Evolutionary conservation across 177 flowering plant species (phyloP).

Genomic region (Telopea speciosissima): DNA sequence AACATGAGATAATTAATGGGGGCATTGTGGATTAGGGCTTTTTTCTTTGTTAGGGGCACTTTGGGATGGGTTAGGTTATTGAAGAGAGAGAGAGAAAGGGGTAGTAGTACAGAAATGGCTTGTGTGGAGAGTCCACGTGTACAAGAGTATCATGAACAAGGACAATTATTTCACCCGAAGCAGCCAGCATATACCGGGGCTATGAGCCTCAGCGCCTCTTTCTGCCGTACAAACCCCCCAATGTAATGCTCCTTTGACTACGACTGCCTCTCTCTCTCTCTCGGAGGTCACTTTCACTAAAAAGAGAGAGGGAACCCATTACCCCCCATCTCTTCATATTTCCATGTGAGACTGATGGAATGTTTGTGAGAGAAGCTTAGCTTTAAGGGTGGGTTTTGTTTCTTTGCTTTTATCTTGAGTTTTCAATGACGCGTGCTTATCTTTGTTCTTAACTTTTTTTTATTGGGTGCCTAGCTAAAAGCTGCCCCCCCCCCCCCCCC

Average conservation of each 20-base stretch:
- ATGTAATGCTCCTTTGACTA: slow-evolving; percentile 30
- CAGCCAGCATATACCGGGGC: slow-evolving; percentile 6
- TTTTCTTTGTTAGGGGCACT: not conserved
- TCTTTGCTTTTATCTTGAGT: slow-evolving; percentile 8
- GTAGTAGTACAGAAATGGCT: not conserved
- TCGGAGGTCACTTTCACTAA: slow-evolving; percentile 25
- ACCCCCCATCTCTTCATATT: not conserved
- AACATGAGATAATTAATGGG: too few species aligned
- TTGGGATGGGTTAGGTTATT: too few species aligned
- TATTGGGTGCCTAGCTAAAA: not conserved
- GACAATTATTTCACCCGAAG: slow-evolving; percentile 32
- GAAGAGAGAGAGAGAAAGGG: too few species aligned
- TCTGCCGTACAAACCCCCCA: slow-evolving; percentile 17
- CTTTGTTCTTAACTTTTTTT: slow-evolving; percentile 11
- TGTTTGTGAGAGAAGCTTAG: not conserved
- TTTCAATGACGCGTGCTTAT: slow-evolving; percentile 33
- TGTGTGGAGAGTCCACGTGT: slow-evolving; percentile 17
- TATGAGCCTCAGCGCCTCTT: too few species aligned
- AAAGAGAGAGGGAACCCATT: slow-evolving; percentile 20
- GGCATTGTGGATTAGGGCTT: slow-evolving; percentile 5
- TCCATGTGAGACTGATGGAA: not conserved
- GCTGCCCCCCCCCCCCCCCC: slow-evolving; percentile 12
- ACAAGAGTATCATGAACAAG: slow-evolving; percentile 12
- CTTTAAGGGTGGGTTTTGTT: not conserved
- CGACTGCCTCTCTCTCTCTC: slow-evolving; percentile 1